Conservation (phyloP, 257 asterid genomes). For the Solanum raphanifolium region DNA sequence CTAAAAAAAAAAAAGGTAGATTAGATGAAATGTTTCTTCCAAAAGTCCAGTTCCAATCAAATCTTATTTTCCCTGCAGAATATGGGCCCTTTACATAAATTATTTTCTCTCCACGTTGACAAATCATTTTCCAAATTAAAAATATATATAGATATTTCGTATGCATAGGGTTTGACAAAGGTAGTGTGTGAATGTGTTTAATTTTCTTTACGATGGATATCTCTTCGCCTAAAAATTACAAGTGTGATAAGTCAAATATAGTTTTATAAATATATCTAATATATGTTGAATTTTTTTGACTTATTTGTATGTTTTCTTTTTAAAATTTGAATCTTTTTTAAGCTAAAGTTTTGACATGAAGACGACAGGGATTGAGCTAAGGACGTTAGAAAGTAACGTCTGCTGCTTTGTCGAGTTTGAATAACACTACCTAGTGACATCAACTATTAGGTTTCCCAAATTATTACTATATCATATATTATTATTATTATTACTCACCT, state of each 20-base stretch:
- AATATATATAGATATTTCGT: background rate
- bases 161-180: background rate
- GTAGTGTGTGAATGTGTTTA: background rate
- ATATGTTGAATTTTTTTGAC: background rate
- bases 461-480: background rate
- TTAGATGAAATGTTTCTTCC: conserved; percentile 7
- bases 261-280: background rate
- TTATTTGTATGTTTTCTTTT: background rate
- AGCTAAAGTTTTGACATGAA: background rate
- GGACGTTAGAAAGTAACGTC: background rate
- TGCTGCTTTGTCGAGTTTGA: background rate
- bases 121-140: background rate
- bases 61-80: conserved; percentile 13
- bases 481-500: background rate
- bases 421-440: background rate
- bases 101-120: background rate
- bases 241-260: background rate
- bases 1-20: background rate
- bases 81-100: conserved; percentile 32
- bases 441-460: background rate
- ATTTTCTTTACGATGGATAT: background rate
- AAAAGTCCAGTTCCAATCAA: conserved; percentile 38
- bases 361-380: background rate
- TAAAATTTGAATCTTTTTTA: background rate
- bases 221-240: background rate